Conservation (phyloP, 179 eudicot species). For the Camellia oleifera region DNA sequence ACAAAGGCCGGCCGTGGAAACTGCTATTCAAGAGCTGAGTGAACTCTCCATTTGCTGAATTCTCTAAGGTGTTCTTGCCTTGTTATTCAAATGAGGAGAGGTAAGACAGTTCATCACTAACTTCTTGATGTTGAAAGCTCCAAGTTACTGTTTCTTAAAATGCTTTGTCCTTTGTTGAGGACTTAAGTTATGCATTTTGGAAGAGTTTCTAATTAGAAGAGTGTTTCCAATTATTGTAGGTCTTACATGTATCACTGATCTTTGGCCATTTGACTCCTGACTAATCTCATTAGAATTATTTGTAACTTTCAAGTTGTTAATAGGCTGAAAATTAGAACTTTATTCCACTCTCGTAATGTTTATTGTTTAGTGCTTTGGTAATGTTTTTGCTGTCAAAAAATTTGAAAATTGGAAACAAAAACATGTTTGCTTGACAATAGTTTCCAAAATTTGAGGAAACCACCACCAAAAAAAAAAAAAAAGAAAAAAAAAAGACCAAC, state of each 20-base stretch:
- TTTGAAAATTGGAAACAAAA: too few species aligned
- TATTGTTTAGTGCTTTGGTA: too few species aligned
- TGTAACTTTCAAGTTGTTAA: too few species aligned
- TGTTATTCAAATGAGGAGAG: background rate
- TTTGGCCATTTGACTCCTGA: background rate
- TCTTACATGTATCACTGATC: background rate
- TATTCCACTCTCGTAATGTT: background rate
- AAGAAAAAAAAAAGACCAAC: too few species aligned
- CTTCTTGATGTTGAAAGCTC: background rate
- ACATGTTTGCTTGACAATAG: too few species aligned
- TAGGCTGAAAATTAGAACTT: background rate
- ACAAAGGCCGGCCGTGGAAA: conserved; percentile 54
- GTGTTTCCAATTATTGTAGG: background rate
- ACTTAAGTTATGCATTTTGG: background rate
- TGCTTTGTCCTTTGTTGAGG: conserved; percentile 11
- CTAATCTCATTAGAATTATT: conserved; percentile 1
- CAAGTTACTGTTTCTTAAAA: background rate
- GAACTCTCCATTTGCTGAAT: conserved; percentile 36
- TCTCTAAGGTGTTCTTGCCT: conserved; percentile 1
- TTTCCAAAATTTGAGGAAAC: too few species aligned
- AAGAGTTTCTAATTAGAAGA: background rate
- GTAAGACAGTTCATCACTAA: background rate
- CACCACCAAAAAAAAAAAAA: too few species aligned
- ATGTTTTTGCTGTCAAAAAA: too few species aligned
- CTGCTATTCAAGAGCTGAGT: conserved; percentile 55